Conservation (phyloP, 495 filamentous ascomycete genomes). For the Trichoderma reesei region DNA sequence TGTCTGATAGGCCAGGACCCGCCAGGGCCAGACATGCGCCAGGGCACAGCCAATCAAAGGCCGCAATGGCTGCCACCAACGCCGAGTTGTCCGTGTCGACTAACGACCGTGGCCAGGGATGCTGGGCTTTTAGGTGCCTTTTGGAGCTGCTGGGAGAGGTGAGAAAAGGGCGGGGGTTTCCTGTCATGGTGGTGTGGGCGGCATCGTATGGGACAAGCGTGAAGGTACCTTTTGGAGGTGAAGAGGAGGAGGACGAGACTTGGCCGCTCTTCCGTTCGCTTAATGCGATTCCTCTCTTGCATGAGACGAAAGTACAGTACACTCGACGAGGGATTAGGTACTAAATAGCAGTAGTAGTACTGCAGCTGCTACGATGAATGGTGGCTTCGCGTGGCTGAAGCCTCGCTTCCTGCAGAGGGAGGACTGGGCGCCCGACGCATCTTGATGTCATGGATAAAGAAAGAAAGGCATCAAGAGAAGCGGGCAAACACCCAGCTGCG, state of each 20-base stretch:
- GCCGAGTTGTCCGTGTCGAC: slow-evolving; percentile 8
- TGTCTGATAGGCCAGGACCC: neutral
- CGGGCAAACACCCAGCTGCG: neutral
- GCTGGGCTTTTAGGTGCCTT: neutral
- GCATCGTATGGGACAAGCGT: neutral
- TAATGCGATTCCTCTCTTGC: too few species aligned
- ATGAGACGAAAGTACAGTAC: too few species aligned
- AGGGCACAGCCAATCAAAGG: neutral
- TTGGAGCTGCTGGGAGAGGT: neutral
- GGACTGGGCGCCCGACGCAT: neutral
- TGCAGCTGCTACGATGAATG: too few species aligned
- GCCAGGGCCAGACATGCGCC: neutral
- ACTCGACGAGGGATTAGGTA: too few species aligned
- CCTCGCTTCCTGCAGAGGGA: neutral
- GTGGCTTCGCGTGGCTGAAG: neutral
- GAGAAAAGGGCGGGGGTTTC: neutral
- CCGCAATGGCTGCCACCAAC: neutral
- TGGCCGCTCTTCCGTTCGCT: too few species aligned
- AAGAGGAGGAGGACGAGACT: neutral
- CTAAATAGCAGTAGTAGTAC: too few species aligned
- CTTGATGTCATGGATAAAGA: neutral
- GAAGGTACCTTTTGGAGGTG: neutral
- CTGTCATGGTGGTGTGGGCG: neutral
- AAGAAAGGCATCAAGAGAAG: too few species aligned
- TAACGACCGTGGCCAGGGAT: neutral